These are phyloP conservation scores for Westerdykella ornata DNA, from an alignment of 2,329 filamentous ascomycete species.

Conservation along the genomic window DNA sequence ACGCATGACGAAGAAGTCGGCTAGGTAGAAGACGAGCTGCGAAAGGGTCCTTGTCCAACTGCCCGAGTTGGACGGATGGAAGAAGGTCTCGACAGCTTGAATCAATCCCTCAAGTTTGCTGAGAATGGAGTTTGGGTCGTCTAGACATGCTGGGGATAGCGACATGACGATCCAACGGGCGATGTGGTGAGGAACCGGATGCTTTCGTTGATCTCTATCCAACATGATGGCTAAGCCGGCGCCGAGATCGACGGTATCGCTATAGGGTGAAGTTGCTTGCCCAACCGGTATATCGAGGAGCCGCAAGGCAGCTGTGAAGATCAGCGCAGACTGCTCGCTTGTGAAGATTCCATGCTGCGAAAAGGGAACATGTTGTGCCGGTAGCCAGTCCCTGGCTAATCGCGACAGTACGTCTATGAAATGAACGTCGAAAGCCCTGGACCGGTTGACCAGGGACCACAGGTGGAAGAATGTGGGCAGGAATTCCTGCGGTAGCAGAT, in stretches of 20 bases:
- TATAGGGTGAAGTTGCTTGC: constrained; percentile 90
- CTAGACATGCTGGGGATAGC: constrained; percentile 73
- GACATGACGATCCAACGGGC: constrained; percentile 91
- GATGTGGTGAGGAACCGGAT: constrained; percentile 85
- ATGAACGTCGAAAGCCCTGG: constrained; percentile 75
- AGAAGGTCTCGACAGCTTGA: constrained; percentile 95
- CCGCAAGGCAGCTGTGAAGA: constrained; percentile 86
- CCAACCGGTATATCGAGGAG: constrained; percentile 93
- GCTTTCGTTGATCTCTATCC: constrained; percentile 88
- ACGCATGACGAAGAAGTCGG: constrained; percentile 93
- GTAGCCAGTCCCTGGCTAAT: constrained; percentile 74
- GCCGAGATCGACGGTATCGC: constrained; percentile 67
- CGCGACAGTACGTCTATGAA: constrained; percentile 88
- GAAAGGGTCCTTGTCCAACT: constrained; percentile 84
- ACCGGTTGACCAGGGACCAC: constrained; percentile 89
- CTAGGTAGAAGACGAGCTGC: constrained; percentile 84
- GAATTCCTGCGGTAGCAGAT: constrained; percentile 82
- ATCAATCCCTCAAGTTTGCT: constrained; percentile 83
- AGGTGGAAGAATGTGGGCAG: constrained; percentile 93
- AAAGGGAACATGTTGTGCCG: constrained; percentile 69
- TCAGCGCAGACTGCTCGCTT: constrained; percentile 79
- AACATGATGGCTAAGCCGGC: constrained; percentile 79
- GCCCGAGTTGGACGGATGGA: constrained; percentile 94
- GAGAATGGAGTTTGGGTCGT: constrained; percentile 71
- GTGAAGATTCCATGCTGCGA: constrained; percentile 86